Evolutionary conservation across 176 grass and related monocot genomes (phyloP).

Genomic region (Zea luxurians): DNA sequence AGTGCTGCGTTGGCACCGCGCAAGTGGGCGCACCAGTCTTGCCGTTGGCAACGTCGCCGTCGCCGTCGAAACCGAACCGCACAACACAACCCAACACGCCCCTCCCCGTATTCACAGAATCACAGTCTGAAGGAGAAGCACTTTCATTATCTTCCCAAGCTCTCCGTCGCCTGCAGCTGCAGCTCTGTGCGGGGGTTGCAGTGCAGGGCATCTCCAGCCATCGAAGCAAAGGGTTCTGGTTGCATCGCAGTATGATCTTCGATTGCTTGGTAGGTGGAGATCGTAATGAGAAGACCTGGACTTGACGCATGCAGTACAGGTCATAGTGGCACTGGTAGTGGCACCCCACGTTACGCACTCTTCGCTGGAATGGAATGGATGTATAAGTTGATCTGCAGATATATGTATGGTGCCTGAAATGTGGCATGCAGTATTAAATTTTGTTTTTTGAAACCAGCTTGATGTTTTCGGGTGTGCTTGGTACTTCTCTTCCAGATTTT

Average conservation of each 20-base stretch:
- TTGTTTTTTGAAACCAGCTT: neutral
- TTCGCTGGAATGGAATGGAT: neutral
- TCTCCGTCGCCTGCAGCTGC: neutral
- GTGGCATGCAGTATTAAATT: neutral
- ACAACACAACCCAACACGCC: neutral
- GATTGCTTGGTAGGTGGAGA: neutral
- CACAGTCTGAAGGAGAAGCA: neutral
- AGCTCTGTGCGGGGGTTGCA: too few species aligned
- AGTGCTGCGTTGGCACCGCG: slow-evolving; percentile 16
- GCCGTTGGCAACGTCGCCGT: too few species aligned
- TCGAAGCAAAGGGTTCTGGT: neutral
- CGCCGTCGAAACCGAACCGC: slow-evolving; percentile 6
- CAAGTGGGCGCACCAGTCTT: neutral
- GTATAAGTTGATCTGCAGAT: neutral
- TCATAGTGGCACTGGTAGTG: neutral
- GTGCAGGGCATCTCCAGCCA: neutral
- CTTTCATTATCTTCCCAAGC: neutral
- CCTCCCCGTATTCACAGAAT: neutral
- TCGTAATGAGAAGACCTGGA: neutral
- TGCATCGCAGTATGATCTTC: neutral
- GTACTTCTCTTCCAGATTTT: too few species aligned
- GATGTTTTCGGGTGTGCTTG: neutral
- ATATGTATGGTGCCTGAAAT: neutral
- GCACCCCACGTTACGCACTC: neutral
- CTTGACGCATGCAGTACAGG: neutral